Evolutionary conservation across 2,329 filamentous ascomycete species (phyloP).

Genomic region (Venturia pyrina): DNA sequence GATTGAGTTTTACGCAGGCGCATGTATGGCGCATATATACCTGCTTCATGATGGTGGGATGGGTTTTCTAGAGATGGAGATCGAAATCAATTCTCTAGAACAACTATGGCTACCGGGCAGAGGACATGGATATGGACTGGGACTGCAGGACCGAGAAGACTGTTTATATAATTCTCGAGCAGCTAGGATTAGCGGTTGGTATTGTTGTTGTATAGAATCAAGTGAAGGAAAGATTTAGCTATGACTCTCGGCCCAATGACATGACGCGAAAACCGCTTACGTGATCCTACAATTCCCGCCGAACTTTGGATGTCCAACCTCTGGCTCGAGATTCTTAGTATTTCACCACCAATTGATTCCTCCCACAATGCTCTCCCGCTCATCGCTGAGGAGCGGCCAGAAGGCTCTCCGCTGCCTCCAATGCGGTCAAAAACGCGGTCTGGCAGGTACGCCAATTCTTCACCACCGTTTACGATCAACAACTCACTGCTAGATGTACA

Average conservation of each 20-base stretch:
- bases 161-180: not conserved
- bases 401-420: constrained; percentile 12
- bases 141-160: not conserved
- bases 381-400: constrained; percentile 10
- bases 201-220: not conserved
- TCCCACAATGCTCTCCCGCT: constrained; percentile 8
- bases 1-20: not conserved
- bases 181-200: not conserved
- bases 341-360: constrained; percentile 10
- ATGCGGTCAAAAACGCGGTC: constrained; percentile 10
- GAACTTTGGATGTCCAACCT: not conserved
- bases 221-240: not conserved
- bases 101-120: constrained; percentile 2
- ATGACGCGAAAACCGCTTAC: not conserved
- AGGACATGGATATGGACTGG: not conserved
- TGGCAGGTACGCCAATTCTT: constrained; percentile 7
- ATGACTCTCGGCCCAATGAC: not conserved
- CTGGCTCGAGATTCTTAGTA: not conserved
- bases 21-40: constrained; percentile 4
- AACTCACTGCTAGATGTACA: constrained; percentile 27
- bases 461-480: not conserved
- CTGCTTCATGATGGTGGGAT: constrained; percentile 11
- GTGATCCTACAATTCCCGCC: not conserved
- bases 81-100: constrained; percentile 2
- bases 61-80: constrained; percentile 1